Conservation (phyloP, 2,329 filamentous ascomycete genomes). For the Calonectria crousiana region DNA sequence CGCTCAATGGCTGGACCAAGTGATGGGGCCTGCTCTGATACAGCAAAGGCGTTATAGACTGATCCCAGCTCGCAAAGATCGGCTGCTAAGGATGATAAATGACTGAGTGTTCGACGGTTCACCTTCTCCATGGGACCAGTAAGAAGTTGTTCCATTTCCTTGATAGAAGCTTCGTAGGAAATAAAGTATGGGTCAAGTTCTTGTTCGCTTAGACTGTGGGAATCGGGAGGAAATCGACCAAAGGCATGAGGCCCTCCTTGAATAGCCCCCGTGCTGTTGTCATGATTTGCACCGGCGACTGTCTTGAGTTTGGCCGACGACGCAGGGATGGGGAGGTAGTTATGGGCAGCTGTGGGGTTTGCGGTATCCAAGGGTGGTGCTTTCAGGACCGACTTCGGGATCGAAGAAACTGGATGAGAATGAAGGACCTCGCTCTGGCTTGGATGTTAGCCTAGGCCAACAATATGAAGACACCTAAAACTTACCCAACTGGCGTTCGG, state of each 20-base stretch:
- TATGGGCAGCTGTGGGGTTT: constrained; percentile 90
- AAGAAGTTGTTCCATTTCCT: constrained; percentile 88
- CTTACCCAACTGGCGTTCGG: constrained; percentile 98
- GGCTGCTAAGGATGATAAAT: constrained; percentile 84
- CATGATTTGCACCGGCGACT: constrained; percentile 53
- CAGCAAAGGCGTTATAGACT: constrained; percentile 95
- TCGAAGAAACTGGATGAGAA: constrained; percentile 88
- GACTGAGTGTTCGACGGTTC: constrained; percentile 88
- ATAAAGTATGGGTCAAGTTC: constrained; percentile 97
- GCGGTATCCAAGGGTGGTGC: constrained; percentile 95
- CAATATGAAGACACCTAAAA: constrained; percentile 4
- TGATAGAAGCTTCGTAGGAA: constrained; percentile 90
- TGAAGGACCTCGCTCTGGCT: constrained; percentile 90
- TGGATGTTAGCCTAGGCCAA: constrained; percentile 33
- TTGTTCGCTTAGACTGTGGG: constrained; percentile 82
- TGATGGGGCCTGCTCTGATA: constrained; percentile 90
- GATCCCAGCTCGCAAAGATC: constrained; percentile 95
- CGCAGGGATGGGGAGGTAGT: constrained; percentile 87
- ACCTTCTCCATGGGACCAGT: constrained; percentile 97
- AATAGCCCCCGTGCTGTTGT: constrained; percentile 51
- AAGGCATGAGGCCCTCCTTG: constrained; percentile 70
- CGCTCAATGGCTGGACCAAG: constrained; percentile 94
- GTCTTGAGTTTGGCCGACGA: constrained; percentile 87
- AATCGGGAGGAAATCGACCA: constrained; percentile 85
- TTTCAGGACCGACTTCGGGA: constrained; percentile 94